Conservation (phyloP, 352 stramenopile genomes). For the Pythium inflatum region DNA sequence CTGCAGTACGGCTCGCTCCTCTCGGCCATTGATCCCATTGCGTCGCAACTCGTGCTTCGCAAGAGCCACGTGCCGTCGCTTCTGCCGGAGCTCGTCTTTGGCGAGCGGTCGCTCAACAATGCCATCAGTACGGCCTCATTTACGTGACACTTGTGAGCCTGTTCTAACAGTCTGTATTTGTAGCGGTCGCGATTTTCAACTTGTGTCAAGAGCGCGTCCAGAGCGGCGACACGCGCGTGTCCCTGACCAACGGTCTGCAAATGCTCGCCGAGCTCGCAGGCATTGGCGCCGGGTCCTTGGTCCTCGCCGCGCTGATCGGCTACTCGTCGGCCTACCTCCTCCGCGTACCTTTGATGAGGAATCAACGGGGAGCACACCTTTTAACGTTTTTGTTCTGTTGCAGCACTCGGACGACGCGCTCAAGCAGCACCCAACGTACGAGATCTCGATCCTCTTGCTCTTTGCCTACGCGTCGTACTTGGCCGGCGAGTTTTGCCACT, state of each 20-base stretch:
- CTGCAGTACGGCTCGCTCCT: constrained; percentile 93
- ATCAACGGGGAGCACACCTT: too few relatives aligned
- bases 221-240: constrained; percentile 36
- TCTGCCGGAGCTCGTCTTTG: constrained; percentile 87
- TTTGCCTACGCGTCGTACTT: constrained; percentile 80
- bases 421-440: constrained; percentile 59
- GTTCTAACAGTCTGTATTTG: too few relatives aligned
- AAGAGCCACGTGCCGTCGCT: constrained; percentile 70
- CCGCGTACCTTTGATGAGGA: constrained; percentile 19
- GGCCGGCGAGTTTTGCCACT: constrained; percentile 56
- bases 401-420: constrained; percentile 43
- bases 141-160: too few relatives aligned
- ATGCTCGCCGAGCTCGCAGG: constrained; percentile 28
- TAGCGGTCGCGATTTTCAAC: constrained; percentile 38
- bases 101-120: constrained; percentile 87
- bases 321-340: constrained; percentile 55
- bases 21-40: constrained; percentile 91
- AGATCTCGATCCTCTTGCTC: constrained; percentile 74
- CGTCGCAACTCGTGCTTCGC: constrained; percentile 91
- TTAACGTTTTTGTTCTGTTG: not conserved
- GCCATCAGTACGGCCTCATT: constrained; percentile 51
- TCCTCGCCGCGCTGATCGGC: constrained; percentile 47
- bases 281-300: constrained; percentile 50
- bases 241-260: constrained; percentile 17
- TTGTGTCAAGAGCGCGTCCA: constrained; percentile 37